Evolutionary conservation across 768 basidiomycete genomes (phyloP), one percentile per base, ranked within the genome.

Genomic region (Lepiota subincarnata): DNA sequence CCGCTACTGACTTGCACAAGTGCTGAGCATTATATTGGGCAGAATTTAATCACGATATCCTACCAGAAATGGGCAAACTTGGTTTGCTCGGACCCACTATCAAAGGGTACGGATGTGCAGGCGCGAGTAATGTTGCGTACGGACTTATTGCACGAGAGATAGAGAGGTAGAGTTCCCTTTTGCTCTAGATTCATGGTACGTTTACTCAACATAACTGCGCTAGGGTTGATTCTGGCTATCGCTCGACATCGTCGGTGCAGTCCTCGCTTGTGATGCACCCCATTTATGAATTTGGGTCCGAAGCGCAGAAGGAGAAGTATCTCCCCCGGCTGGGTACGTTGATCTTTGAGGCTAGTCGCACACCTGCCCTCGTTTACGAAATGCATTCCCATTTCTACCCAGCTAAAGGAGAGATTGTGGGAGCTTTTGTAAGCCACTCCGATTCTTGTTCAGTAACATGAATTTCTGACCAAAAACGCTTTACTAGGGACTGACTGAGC

Each of bases 201-300:
- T 44, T 11, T 28, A 26, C n/a, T 52, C 22, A 50, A 58, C 28
- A 26, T 44, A 14, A 19, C 5, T n/a, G 8, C 48, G 13, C 31
- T 60, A 93, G 95, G 57, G 85, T 98, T 36, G 96, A 99, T 66
- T 98, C 95, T 2, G 96, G 96, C 0, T 98, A 97, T 64, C 89
- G 96, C 20, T 95, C 92, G 4, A 95, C 86, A 3, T 85, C 93
- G 57, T 97, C 94, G 14, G 96, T 98, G 2, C 96, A 98, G 68
- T 92, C 90, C 0, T 95, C 92, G 16, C 81, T 99, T 22, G 92
- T 96, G 11, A 99, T 99, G 95, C 92, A 96, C 64, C 94, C 87
- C 7, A 90, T 92, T 60, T 71, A 89, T 64, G 85, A 89, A 62
- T 98, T 94, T 66, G 96, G 96, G 1, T 82, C 86, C 0, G 86